These are phyloP conservation scores for Fraxinus angustifolia DNA, from an alignment of 305 asterid species.

Conservation along the genomic window DNA sequence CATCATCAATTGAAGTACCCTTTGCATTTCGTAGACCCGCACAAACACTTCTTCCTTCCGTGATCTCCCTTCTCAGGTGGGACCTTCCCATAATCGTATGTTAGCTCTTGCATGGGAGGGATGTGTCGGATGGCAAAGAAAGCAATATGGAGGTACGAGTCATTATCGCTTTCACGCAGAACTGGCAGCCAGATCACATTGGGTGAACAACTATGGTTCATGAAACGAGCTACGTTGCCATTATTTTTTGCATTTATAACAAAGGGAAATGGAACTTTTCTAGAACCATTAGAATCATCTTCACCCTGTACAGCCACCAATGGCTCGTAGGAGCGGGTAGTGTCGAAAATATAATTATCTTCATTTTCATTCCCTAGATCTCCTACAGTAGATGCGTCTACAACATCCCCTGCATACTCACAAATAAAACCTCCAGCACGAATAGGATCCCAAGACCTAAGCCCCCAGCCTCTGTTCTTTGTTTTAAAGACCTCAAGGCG, in stretches of 20 bases:
- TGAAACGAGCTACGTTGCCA: conserved; percentile 84
- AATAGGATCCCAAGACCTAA: conserved; percentile 90
- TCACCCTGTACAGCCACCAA: conserved; percentile 39
- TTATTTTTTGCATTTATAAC: conserved; percentile 54
- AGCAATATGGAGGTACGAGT: conserved; percentile 64
- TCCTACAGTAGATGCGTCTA: conserved; percentile 36
- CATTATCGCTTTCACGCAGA: conserved; percentile 55
- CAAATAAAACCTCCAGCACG: conserved; percentile 79
- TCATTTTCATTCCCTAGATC: conserved; percentile 42
- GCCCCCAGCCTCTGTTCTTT: conserved; percentile 83
- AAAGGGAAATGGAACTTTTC: conserved; percentile 55
- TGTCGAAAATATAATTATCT: conserved; percentile 59
- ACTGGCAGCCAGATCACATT: conserved; percentile 76
- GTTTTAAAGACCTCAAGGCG: conserved; percentile 84
- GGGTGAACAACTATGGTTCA: conserved; percentile 87
- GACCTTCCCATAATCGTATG: conserved; percentile 69
- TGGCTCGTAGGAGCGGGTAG: conserved; percentile 66
- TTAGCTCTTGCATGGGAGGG: conserved; percentile 91
- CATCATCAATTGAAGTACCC: conserved; percentile 60
- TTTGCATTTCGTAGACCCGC: conserved; percentile 69
- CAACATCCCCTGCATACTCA: conserved; percentile 81
- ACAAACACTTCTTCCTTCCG: conserved; percentile 67
- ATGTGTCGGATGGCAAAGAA: conserved; percentile 73
- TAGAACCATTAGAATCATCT: conserved; percentile 33
- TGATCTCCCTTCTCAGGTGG: conserved; percentile 45